Evolutionary conservation across 345 rosid species (phyloP).

Genomic region (Eucalyptus regnans): DNA sequence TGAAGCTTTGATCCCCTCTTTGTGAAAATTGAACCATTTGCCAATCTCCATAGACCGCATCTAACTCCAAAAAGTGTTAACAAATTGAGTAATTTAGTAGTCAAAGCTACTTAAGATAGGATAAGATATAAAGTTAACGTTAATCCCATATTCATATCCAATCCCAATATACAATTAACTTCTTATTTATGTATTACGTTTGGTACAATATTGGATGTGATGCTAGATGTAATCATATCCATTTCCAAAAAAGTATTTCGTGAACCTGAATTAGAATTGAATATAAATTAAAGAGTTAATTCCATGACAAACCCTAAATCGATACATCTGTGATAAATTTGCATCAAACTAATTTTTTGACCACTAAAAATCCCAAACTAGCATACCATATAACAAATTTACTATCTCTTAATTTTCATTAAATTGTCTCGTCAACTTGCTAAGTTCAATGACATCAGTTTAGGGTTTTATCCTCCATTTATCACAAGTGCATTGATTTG

Average conservation of each 20-base stretch:
- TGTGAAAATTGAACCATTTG: not conserved
- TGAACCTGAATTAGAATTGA: not conserved
- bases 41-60: not conserved
- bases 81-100: not conserved
- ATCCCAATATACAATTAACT: not conserved
- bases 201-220: not conserved
- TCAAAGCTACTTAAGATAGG: not conserved
- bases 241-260: not conserved
- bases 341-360: too few relatives aligned
- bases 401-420: too few relatives aligned
- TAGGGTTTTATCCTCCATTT: too few relatives aligned
- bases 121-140: not conserved
- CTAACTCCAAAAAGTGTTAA: not conserved
- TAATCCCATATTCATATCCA: not conserved
- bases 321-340: too few relatives aligned
- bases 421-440: too few relatives aligned
- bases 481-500: too few relatives aligned
- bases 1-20: not conserved
- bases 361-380: too few relatives aligned
- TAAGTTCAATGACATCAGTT: too few relatives aligned
- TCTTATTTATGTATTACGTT: not conserved
- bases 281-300: not conserved
- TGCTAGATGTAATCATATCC: not conserved
- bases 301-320: too few relatives aligned
- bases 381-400: too few relatives aligned